phyloP scores from a whole-genome alignment of 2,329 filamentous ascomycete genomes.

The Kalmusia sp. region DNA sequence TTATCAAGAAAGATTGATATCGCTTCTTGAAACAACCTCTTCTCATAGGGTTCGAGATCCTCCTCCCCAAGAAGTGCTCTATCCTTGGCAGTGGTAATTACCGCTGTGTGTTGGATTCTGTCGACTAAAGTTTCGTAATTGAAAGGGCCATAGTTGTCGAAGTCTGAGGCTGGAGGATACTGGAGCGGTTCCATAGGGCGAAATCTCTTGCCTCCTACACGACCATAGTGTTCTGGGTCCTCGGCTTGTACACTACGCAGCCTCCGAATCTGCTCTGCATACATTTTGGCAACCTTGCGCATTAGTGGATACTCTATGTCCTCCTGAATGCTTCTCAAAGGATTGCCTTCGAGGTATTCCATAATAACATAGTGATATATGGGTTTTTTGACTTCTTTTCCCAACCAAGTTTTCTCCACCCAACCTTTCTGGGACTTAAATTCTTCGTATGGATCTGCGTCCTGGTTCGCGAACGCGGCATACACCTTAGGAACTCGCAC shows the following conservation, averaged over 20 bases:
- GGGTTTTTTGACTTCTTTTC: neutral
- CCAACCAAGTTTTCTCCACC: neutral
- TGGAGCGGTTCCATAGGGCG: neutral
- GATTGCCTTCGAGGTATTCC: neutral
- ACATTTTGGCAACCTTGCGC: neutral
- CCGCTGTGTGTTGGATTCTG: neutral
- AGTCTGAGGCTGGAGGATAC: neutral
- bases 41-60: neutral
- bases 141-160: neutral
- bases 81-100: neutral
- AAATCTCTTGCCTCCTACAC: neutral
- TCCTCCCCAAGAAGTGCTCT: neutral
- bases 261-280: conserved; percentile 1
- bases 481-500: conserved; percentile 6
- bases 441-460: conserved; percentile 1
- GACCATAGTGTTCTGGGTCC: neutral
- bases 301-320: neutral
- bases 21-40: neutral
- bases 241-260: conserved; percentile 1
- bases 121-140: neutral
- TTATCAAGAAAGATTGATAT: neutral
- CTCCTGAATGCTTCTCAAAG: neutral
- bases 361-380: conserved; percentile 1
- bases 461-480: conserved; percentile 1
- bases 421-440: too few species aligned